Conservation (phyloP, 257 asterid species). For the Solanum piurae region DNA sequence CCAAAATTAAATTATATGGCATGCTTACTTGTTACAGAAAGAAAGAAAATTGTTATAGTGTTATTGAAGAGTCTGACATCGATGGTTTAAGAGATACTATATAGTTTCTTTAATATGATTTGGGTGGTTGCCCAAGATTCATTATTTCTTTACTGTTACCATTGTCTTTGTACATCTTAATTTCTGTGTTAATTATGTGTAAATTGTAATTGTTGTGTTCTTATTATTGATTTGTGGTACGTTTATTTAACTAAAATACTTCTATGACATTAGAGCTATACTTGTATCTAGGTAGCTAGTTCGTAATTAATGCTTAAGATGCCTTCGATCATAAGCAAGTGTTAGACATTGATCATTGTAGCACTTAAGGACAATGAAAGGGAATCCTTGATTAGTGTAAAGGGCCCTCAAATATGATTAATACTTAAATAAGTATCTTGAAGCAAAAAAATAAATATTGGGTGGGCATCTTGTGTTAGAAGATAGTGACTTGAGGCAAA, state of each 20-base stretch:
- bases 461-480: slow-evolving; percentile 44
- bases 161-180: neutral
- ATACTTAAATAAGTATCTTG: neutral
- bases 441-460: neutral
- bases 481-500: slow-evolving; percentile 25
- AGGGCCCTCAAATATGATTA: neutral
- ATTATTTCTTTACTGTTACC: neutral
- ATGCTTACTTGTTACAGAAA: neutral
- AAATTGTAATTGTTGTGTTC: neutral
- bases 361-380: neutral
- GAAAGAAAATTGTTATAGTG: neutral
- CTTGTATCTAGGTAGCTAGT: neutral
- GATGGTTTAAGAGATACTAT: neutral
- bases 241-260: neutral
- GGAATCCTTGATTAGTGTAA: neutral
- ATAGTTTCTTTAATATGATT: neutral
- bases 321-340: neutral
- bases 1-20: neutral
- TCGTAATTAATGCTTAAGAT: neutral
- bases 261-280: neutral
- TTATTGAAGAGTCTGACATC: neutral
- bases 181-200: neutral
- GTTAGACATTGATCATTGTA: neutral
- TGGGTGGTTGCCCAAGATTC: neutral
- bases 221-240: neutral